Evolutionary conservation across 176 grass and related monocot genomes (phyloP), one percentile per base, ranked within the genome.

Genomic region (Bolboschoenus planiculmis): DNA sequence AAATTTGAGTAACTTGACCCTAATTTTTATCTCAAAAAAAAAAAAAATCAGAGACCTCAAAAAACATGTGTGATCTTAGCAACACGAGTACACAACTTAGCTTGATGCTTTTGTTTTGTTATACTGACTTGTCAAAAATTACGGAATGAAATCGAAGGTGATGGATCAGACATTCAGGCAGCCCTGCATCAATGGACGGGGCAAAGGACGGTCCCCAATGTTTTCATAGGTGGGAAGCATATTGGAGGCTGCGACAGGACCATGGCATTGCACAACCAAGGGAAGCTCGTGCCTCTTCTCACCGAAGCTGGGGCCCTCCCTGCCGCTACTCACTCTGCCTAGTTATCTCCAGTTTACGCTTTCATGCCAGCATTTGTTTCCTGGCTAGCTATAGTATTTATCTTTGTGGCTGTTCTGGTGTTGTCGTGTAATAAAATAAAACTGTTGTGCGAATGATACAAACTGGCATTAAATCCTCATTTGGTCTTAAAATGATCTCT

Each of bases 191-290:
- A 97, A 67, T 94, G 90, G 95, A 97, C 95, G 36, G 88, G 87
- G 24, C 95, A 94, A 56, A 92, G 85, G 11, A 94, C 88, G 61
- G 88, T 94, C 64, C 92, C 95, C 30, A 94, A 91, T 82, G 88
- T 97, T 56, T 97, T 97, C 78, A 94, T 97, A 80, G 88, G 86
- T 31, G 95, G 88, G 40, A 91, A 92, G 65, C 92, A 93, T 34
- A 91, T 94, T 11, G 90, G 95, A 37, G 88, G 90, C 59, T 92
- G 90, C 30, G 90, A 94, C 50, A 87, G 87, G 90, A 88, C 88
- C 4, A 24, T 89, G 81, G 83, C 75, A 36, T 62, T 90, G 85
- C 84, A 91, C 87, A 85, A 61, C 33, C 18, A n/a, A 46, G 89
- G 85, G 56, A 97, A 89, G 56, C 85, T 97, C 31, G 85, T 91